Evolutionary conservation across 2,329 filamentous ascomycete species (phyloP), one percentile per base, ranked within the genome.

Genomic region (Parastagonospora nodorum): DNA sequence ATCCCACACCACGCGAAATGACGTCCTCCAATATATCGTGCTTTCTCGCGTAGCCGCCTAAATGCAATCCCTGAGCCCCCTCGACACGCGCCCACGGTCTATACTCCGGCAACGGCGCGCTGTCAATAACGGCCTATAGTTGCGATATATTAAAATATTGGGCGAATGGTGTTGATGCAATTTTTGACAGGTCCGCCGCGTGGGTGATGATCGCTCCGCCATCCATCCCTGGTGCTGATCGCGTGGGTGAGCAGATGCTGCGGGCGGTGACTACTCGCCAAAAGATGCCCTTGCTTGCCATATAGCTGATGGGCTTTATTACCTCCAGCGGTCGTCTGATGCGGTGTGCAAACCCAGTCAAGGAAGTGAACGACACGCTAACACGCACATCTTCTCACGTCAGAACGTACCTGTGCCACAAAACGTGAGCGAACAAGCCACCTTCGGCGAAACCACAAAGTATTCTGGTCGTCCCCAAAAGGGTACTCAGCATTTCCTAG

Each of bases 41-140:
- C 48, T 40, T 16, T 6, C n/a, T 51, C 48, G 48, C 42, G 30
- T 51, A 51, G n/a, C 30, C 37, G 48, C 16, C 35, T 46, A 45
- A 41, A 50, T 37, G 37, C n/a, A 50, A 33, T 28, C 48, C 48
- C 27, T 50, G 48, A 50, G 44, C 48, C 48, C 42, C 37, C 24
- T 28, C 37, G 40, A 36, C n/a, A 45, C 27, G 42, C n/a, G n/a
- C n/a, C n/a, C 48, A 37, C 35, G 35, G 37, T 39, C 32, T 42
- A 47, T 42, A 47, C 15, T 51, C 43, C 39, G 43, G 48, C 48
- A 51, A 40, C 36, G 48, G 48, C 48, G 48, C 48, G 43, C 48
- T 42, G 28, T 39, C 38, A 43, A 51, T 43, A 47, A 47, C 38
- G 35, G 32, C 48, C 35, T 37, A 47, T 36, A 19, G 36, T 46